Evolutionary conservation across 345 rosid species (phyloP).

Genomic region (Hibiscus syriacus): DNA sequence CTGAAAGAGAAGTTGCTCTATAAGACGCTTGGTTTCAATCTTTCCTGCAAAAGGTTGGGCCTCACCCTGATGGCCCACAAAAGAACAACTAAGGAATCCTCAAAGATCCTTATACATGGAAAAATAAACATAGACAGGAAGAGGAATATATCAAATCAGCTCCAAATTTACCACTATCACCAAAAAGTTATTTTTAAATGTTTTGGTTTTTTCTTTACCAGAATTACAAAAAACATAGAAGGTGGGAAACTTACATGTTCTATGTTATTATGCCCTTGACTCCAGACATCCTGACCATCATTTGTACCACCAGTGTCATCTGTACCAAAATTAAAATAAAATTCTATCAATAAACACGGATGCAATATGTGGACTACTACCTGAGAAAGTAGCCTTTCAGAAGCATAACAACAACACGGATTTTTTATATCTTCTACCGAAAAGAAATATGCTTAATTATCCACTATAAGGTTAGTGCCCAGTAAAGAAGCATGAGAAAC

Average conservation of each 20-base stretch:
- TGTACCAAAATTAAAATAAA: conserved; percentile 23
- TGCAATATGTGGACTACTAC: background rate
- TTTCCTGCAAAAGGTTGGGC: conserved; percentile 23
- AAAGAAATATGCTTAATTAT: background rate
- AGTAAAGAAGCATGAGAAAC: background rate
- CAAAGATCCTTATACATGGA: background rate
- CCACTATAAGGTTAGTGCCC: background rate
- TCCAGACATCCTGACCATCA: conserved; percentile 20
- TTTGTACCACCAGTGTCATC: conserved; percentile 33
- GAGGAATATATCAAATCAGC: background rate
- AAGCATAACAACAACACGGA: background rate
- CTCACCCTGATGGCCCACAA: conserved; percentile 15
- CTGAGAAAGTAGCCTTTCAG: background rate
- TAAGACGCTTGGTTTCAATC: conserved; percentile 49
- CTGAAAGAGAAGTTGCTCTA: conserved; percentile 71
- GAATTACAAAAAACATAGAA: background rate
- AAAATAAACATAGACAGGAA: background rate
- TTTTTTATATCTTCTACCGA: background rate
- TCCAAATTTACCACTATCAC: background rate
- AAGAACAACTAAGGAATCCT: conserved; percentile 3
- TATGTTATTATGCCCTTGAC: conserved; percentile 24
- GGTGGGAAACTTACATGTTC: conserved; percentile 26
- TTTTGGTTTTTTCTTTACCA: background rate
- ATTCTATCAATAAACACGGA: background rate
- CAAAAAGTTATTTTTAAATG: background rate